Percentiles rank a stretch among this genome's conserved stretches.
phyloP scores from a whole-genome alignment of 1,284 basidiomycete species.

The Takashimella koratensis region DNA sequence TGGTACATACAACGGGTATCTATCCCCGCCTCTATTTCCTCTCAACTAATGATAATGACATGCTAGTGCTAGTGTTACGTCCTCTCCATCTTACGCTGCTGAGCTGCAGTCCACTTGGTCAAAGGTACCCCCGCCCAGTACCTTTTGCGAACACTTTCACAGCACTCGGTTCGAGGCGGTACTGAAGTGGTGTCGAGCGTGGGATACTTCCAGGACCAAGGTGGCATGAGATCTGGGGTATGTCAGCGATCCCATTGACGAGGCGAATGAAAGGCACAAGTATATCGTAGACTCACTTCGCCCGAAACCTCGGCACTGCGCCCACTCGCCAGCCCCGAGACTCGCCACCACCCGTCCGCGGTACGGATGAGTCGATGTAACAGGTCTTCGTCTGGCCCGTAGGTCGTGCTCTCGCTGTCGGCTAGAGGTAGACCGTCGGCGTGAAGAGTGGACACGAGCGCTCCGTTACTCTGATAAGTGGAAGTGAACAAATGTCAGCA shows the following conservation, averaged over 20 bases:
- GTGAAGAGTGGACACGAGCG: conserved; percentile 35
- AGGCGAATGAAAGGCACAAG: not conserved
- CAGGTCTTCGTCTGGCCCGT: conserved; percentile 9
- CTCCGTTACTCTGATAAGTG: conserved; percentile 12
- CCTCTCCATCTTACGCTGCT: too few species aligned
- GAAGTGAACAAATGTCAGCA: too few species aligned
- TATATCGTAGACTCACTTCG: conserved; percentile 29
- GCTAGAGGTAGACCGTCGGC: conserved; percentile 28
- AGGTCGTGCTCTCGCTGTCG: not conserved
- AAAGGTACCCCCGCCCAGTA: conserved; percentile 48
- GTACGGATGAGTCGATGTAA: conserved; percentile 27
- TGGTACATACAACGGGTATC: too few species aligned
- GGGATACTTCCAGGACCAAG: not conserved
- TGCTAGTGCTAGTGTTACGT: too few species aligned
- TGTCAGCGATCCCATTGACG: too few species aligned
- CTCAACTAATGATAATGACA: too few species aligned
- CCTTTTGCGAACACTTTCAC: conserved; percentile 49
- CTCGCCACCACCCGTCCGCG: conserved; percentile 41
- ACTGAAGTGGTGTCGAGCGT: conserved; percentile 39
- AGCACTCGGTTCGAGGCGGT: conserved; percentile 39
- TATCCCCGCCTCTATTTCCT: too few species aligned
- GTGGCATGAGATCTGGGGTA: not conserved
- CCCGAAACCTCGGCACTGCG: conserved; percentile 45
- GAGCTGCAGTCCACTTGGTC: too few species aligned
- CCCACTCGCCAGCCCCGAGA: conserved; percentile 35